A percentile compares a stretch with the other conserved stretches of the same genome.
These are phyloP conservation scores for Pseudogymnoascus sp. DNA, from an alignment of 2,329 filamentous ascomycete genomes.

Conservation along the genomic window DNA sequence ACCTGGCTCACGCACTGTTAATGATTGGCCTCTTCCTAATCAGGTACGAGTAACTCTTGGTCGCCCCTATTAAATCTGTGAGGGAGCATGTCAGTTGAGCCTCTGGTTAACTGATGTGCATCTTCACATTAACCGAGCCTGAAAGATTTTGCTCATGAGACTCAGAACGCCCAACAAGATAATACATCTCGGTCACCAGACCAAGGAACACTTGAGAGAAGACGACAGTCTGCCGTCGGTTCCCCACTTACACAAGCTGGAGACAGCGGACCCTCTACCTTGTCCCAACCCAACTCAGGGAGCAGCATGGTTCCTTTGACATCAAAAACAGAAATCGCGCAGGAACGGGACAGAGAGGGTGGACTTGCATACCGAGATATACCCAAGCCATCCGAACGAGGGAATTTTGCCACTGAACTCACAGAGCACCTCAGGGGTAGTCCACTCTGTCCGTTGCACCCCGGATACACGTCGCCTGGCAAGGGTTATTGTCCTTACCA, in stretches of 20 bases:
- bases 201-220: neutral
- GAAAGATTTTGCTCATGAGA: neutral
- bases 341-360: slow-evolving; percentile 15
- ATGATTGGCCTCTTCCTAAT: neutral
- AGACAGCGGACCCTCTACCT: neutral
- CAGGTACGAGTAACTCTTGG: neutral
- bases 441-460: slow-evolving; percentile 36
- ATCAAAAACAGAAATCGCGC: neutral
- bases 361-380: slow-evolving; percentile 2
- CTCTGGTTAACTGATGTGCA: neutral
- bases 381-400: slow-evolving; percentile 11
- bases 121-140: neutral
- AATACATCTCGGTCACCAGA: neutral
- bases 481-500: slow-evolving; percentile 37
- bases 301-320: neutral
- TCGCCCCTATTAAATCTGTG: neutral
- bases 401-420: slow-evolving; percentile 31
- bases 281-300: neutral
- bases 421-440: slow-evolving; percentile 38
- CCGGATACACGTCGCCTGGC: slow-evolving; percentile 32
- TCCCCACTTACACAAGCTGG: neutral
- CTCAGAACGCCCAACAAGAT: neutral
- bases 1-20: neutral
- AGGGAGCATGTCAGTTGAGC: neutral
- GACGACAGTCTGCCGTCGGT: neutral